A percentile compares a stretch with the other conserved stretches of the same genome.
Evolutionary conservation across 2,329 filamentous ascomycete genomes (phyloP).

Genomic region (Aaosphaeria arxii): DNA sequence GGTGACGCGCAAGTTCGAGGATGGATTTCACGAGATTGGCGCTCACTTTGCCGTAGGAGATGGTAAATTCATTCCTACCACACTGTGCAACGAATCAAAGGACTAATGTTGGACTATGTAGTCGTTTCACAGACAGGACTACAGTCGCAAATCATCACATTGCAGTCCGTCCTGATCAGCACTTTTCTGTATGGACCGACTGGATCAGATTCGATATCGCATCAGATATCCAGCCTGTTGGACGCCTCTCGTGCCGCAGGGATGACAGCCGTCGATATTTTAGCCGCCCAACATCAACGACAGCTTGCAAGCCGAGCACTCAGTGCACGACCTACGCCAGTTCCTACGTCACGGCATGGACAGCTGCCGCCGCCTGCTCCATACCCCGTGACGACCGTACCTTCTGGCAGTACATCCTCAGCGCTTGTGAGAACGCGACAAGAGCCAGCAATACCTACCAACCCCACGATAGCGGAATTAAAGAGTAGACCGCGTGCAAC

Average conservation of each 20-base stretch:
- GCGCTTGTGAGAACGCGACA: constrained; percentile 19
- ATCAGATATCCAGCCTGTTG: constrained; percentile 27
- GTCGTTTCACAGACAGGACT: constrained; percentile 29
- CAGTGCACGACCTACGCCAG: constrained; percentile 4
- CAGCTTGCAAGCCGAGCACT: constrained; percentile 10
- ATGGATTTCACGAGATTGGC: constrained; percentile 26
- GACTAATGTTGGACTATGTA: constrained; percentile 5
- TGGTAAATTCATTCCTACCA: constrained; percentile 15
- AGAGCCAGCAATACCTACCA: constrained; percentile 16
- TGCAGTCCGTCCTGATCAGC: constrained; percentile 29
- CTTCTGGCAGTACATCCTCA: constrained; percentile 16
- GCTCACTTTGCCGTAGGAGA: constrained; percentile 29
- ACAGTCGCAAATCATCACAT: constrained; percentile 33
- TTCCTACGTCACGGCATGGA: constrained; percentile 14
- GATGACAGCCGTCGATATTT: constrained; percentile 23
- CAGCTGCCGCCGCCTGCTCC: constrained; percentile 4
- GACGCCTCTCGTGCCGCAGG: constrained; percentile 28
- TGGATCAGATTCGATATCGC: constrained; percentile 27
- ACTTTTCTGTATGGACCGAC: constrained; percentile 36
- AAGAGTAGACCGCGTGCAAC: constrained; percentile 14
- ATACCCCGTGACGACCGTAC: constrained; percentile 10
- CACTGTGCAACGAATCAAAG: background rate
- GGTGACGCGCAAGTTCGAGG: constrained; percentile 26
- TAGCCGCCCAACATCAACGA: constrained; percentile 23
- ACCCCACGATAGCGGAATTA: constrained; percentile 22